phyloP scores from a whole-genome alignment of 2,329 filamentous ascomycete species.

The Hypomyces rosellus region DNA sequence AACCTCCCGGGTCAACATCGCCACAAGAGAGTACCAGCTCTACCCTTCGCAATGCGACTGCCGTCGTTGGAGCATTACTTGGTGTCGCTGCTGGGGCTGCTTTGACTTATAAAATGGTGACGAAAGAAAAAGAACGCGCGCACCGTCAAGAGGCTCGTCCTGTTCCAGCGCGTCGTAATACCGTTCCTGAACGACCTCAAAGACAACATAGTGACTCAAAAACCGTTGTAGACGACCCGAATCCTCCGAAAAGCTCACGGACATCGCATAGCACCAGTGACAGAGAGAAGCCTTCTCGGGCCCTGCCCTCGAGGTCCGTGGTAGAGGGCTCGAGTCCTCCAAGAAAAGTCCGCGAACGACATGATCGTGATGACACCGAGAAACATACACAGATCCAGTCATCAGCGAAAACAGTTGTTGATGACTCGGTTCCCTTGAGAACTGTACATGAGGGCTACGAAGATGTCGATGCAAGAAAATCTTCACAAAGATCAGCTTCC shows the following conservation, averaged over 20 bases:
- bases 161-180: constrained; percentile 36
- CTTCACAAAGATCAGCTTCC: background rate
- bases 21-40: constrained; percentile 31
- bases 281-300: background rate
- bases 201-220: background rate
- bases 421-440: background rate
- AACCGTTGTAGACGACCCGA: background rate
- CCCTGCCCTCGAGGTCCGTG: background rate
- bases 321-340: background rate
- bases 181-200: constrained; percentile 34
- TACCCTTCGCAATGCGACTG: constrained; percentile 48
- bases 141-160: constrained; percentile 31
- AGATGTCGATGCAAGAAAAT: background rate
- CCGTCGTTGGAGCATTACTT: constrained; percentile 68
- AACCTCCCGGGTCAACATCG: constrained; percentile 13
- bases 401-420: background rate
- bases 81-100: constrained; percentile 64
- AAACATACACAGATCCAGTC: background rate
- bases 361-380: background rate
- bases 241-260: background rate
- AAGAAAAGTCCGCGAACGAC: background rate
- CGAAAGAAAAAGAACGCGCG: constrained; percentile 36
- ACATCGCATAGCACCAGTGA: background rate
- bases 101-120: constrained; percentile 64
- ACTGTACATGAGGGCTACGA: background rate